Percentiles rank a stretch among this genome's conserved stretches.
These are phyloP conservation scores for Sporothrix protearum DNA, from an alignment of 2,329 filamentous ascomycete genomes.

Conservation along the genomic window DNA sequence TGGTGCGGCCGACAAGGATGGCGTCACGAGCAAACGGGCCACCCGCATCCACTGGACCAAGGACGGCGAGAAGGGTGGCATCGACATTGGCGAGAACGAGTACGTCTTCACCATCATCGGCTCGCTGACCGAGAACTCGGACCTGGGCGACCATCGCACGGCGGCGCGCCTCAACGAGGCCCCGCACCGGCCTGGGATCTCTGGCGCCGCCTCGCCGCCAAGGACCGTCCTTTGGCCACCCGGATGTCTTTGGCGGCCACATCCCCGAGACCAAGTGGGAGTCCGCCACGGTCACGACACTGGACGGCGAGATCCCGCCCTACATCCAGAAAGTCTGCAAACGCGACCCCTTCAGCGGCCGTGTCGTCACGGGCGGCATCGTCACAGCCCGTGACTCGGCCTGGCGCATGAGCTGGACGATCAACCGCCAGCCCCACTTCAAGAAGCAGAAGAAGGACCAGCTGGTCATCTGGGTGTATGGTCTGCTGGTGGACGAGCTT, in stretches of 20 bases:
- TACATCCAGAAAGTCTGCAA: constrained; percentile 36
- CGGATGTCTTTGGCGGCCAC: constrained; percentile 41
- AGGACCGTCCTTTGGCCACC: constrained; percentile 39
- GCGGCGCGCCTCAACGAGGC: constrained; percentile 31
- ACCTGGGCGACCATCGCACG: constrained; percentile 36
- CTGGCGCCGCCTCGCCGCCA: constrained; percentile 40
- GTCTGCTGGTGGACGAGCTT: constrained; percentile 37
- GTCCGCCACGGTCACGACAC: constrained; percentile 41
- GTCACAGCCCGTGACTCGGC: constrained; percentile 40
- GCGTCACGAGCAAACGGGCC: constrained; percentile 28
- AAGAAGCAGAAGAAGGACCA: constrained; percentile 36
- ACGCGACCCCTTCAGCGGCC: constrained; percentile 34
- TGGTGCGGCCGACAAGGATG: constrained; percentile 15
- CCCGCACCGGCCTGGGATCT: constrained; percentile 42
- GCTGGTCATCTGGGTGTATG: constrained; percentile 42
- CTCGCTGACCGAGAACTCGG: constrained; percentile 39
- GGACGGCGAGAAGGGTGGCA: constrained; percentile 29
- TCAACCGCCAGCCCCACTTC: constrained; percentile 44
- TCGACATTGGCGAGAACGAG: constrained; percentile 34
- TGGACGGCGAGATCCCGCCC: constrained; percentile 32
- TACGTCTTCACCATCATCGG: constrained; percentile 41
- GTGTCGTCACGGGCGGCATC: constrained; percentile 37
- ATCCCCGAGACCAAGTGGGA: constrained; percentile 39
- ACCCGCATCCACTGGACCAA: constrained; percentile 30
- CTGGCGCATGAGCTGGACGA: constrained; percentile 41